phyloP scores from a whole-genome alignment of 129 eudicot genomes.

The Erigeron canadensis region DNA sequence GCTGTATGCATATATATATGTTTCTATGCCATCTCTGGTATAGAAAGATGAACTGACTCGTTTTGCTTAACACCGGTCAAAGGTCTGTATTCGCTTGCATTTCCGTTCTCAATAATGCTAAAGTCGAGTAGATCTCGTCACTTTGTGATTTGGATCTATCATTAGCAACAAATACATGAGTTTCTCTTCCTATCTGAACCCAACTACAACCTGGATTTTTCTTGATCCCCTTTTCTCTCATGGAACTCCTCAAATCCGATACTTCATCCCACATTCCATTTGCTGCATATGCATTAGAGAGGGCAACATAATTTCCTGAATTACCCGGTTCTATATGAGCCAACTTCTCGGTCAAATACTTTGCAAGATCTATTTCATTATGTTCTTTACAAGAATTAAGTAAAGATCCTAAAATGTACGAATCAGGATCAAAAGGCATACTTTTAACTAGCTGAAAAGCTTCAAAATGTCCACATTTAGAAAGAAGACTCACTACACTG shows the following conservation, averaged over 20 bases:
- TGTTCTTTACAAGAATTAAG: conserved; percentile 54
- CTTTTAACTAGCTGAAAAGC: conserved; percentile 39
- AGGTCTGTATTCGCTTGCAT: conserved; percentile 34
- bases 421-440: conserved; percentile 53
- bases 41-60: background rate
- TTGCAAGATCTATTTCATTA: conserved; percentile 43
- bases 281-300: conserved; percentile 54
- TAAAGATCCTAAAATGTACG: conserved; percentile 43
- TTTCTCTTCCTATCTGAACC: conserved; percentile 52
- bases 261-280: conserved; percentile 55
- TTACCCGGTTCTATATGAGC: conserved; percentile 40
- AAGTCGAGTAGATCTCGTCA: conserved; percentile 38
- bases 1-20: background rate
- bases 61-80: background rate
- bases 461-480: conserved; percentile 47
- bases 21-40: too few relatives aligned
- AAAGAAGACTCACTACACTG: conserved; percentile 62
- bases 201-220: conserved; percentile 73
- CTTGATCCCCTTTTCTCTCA: conserved; percentile 51
- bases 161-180: conserved; percentile 60
- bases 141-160: conserved; percentile 46
- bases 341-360: conserved; percentile 35
- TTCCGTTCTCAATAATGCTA: conserved; percentile 41
- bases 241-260: conserved; percentile 40
- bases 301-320: conserved; percentile 50